A percentile compares a stretch with the other conserved stretches of the same genome.
Conservation (phyloP, 1,139 yeast genomes). For the Protomyces inundatus region DNA sequence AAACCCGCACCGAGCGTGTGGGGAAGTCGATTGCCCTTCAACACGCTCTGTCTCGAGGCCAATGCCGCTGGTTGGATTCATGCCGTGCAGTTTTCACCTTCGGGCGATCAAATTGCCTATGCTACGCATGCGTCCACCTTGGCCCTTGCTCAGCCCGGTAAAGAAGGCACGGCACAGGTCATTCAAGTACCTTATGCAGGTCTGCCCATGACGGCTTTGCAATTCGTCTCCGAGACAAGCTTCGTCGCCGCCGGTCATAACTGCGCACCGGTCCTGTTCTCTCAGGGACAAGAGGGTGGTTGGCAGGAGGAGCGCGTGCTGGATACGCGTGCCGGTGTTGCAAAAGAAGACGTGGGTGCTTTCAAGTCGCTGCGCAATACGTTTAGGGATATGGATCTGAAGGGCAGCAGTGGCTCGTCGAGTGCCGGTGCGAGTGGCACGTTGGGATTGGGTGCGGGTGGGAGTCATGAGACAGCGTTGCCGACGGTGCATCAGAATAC, state of each 20-base stretch:
- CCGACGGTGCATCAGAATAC: constrained; percentile 88
- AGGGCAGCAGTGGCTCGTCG: constrained; percentile 56
- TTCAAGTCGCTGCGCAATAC: constrained; percentile 84
- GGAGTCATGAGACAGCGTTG: constrained; percentile 46
- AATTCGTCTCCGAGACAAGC: constrained; percentile 61
- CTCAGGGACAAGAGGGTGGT: constrained; percentile 55
- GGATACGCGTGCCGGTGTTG: constrained; percentile 30
- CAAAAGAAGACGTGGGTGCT: constrained; percentile 46
- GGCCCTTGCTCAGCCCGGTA: constrained; percentile 46
- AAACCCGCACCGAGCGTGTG: constrained; percentile 78
- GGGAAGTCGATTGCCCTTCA: constrained; percentile 96
- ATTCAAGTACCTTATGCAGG: constrained; percentile 56
- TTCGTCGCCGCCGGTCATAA: constrained; percentile 88
- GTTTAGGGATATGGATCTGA: constrained; percentile 93
- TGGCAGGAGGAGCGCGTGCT: constrained; percentile 46
- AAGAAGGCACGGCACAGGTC: constrained; percentile 3
- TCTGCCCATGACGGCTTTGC: constrained; percentile 73
- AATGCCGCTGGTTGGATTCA: constrained; percentile 88
- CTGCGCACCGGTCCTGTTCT: constrained; percentile 81
- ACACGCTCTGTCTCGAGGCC: constrained; percentile 72
- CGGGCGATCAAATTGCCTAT: constrained; percentile 71
- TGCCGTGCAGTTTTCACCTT: constrained; percentile 79
- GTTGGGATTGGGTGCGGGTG: neutral
- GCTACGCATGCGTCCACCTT: constrained; percentile 45
- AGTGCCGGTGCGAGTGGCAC: constrained; percentile 43